Percentiles rank a stretch among this genome's conserved stretches.
These are phyloP conservation scores for Zasmidium citrigriseum DNA, from an alignment of 2,329 filamentous ascomycete genomes.

Conservation along the genomic window DNA sequence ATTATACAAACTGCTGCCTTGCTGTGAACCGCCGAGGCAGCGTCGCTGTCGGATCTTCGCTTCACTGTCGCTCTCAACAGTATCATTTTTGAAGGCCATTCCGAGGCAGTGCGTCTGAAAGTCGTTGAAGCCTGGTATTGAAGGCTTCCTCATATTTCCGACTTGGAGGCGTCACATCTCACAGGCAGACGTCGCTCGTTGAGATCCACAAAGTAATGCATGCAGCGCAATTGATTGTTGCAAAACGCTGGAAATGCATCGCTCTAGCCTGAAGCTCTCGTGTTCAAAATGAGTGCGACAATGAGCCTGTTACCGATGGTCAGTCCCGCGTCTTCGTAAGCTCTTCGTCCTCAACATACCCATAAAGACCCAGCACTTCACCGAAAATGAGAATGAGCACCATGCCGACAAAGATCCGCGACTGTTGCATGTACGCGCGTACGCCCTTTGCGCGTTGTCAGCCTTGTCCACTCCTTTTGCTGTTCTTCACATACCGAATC, in stretches of 20 bases:
- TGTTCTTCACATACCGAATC: constrained; percentile 65
- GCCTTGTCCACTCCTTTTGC: constrained; percentile 2
- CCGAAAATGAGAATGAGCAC: constrained; percentile 98
- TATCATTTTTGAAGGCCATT: background rate
- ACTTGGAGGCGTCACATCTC: background rate
- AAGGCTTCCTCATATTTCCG: background rate
- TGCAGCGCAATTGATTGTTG: background rate
- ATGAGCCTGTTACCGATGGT: constrained; percentile 65
- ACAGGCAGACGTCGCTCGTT: background rate
- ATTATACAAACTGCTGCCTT: background rate
- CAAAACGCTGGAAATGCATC: background rate
- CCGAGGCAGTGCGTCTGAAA: background rate
- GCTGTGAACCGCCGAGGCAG: background rate
- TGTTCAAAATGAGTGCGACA: constrained; percentile 90
- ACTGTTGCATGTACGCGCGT: constrained; percentile 93
- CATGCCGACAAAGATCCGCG: constrained; percentile 96
- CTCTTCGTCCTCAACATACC: constrained; percentile 59
- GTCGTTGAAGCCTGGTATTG: background rate
- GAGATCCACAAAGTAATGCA: background rate
- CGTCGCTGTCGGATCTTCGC: background rate
- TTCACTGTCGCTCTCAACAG: background rate
- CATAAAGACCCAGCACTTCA: constrained; percentile 94
- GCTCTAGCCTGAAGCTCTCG: constrained; percentile 40
- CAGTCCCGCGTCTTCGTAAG: background rate
- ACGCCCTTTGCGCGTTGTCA: constrained; percentile 59